A percentile compares a stretch with the other conserved stretches of the same genome.
Evolutionary conservation across 192 early-diverging fungal genomes (phyloP).

Genomic region (Chytriomyces sp.): DNA sequence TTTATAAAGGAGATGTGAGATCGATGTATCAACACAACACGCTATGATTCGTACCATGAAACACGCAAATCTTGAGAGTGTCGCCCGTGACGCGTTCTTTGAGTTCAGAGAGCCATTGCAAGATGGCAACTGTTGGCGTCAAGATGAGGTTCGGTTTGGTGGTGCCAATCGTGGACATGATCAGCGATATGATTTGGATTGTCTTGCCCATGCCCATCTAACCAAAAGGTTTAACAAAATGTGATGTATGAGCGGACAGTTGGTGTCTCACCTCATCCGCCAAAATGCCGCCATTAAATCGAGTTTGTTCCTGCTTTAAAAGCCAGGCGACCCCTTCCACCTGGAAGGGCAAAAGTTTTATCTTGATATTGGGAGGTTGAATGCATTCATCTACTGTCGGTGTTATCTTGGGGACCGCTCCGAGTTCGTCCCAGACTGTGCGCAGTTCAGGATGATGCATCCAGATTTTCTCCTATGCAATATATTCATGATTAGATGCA

Average conservation of each 20-base stretch:
- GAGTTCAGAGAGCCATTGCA: conserved; percentile 88
- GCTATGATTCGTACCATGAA: conserved; percentile 72
- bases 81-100: conserved; percentile 57
- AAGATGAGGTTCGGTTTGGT: conserved; percentile 79
- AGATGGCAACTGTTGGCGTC: conserved; percentile 83
- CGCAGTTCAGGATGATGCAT: conserved; percentile 64
- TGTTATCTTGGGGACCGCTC: conserved; percentile 33
- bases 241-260: conserved; percentile 68
- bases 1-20: background rate
- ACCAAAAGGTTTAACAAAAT: conserved; percentile 46
- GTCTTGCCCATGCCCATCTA: conserved; percentile 92
- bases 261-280: background rate
- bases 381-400: conserved; percentile 20
- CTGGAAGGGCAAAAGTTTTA: conserved; percentile 88
- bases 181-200: conserved; percentile 84
- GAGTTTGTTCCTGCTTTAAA: conserved; percentile 68
- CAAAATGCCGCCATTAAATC: conserved; percentile 25
- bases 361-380: conserved; percentile 70
- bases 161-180: conserved; percentile 50
- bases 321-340: conserved; percentile 73
- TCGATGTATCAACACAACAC: background rate
- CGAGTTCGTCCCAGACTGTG: conserved; percentile 62
- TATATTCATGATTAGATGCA: background rate
- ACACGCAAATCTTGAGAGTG: conserved; percentile 67
- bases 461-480: background rate